Conservation (phyloP, 768 basidiomycete species). For the Termitomyces heimii region DNA sequence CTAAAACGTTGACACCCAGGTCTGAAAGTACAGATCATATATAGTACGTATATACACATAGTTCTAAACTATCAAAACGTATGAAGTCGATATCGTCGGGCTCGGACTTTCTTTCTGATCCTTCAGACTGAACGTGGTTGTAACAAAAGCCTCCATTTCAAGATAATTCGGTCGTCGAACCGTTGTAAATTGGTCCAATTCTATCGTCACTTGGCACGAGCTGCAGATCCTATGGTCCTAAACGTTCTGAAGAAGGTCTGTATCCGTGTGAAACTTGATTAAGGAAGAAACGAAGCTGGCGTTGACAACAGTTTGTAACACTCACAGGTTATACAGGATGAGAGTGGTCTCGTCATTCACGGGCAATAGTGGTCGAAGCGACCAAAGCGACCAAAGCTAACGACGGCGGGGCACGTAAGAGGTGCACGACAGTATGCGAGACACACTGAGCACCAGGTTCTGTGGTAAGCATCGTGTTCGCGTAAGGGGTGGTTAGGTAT, state of each 20-base stretch:
- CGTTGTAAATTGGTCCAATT: not conserved
- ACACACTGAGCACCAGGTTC: constrained; percentile 26
- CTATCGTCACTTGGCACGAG: not conserved
- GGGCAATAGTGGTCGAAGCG: constrained; percentile 9
- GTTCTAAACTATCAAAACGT: not conserved
- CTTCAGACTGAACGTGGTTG: not conserved
- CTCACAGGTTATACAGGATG: constrained; percentile 13
- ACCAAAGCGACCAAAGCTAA: constrained; percentile 10
- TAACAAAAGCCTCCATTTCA: not conserved
- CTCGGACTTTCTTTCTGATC: not conserved
- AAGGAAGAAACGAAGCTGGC: not conserved
- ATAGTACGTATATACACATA: not conserved
- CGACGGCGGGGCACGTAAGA: constrained; percentile 16
- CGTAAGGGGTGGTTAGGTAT: constrained; percentile 23
- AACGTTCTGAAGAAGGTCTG: constrained; percentile 4
- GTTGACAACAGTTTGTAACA: not conserved
- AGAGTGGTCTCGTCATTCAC: constrained; percentile 8
- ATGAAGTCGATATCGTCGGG: not conserved
- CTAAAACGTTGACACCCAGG: not conserved
- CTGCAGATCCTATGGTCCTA: not conserved
- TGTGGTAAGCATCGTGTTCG: constrained; percentile 25
- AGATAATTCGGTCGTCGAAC: not conserved
- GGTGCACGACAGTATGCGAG: constrained; percentile 21
- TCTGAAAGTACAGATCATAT: not conserved
- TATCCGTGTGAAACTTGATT: not conserved